Conservation (phyloP, 257 asterid genomes). For the Capsicum pubescens region DNA sequence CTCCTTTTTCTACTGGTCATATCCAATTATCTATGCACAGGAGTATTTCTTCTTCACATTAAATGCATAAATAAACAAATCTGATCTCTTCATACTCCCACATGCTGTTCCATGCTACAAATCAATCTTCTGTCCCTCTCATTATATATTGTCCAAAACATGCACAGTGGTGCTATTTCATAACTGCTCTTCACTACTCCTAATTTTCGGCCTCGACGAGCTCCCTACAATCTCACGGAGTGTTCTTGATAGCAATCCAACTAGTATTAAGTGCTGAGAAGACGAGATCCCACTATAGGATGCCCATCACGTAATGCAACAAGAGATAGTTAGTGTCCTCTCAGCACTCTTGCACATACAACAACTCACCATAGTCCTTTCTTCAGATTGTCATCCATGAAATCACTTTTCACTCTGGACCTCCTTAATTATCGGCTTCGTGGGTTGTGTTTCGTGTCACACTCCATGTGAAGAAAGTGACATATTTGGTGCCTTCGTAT, state of each 20-base stretch:
- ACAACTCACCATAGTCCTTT: not conserved
- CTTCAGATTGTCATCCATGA: constrained; percentile 3
- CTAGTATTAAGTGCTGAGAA: constrained; percentile 7
- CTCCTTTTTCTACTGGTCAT: too few species aligned
- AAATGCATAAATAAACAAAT: not conserved
- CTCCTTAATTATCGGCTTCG: not conserved
- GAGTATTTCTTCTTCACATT: too few species aligned
- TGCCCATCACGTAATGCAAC: not conserved
- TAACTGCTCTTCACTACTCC: not conserved
- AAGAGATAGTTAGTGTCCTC: constrained; percentile 19
- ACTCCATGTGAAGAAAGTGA: not conserved
- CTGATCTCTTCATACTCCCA: constrained; percentile 11
- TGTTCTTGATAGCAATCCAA: not conserved
- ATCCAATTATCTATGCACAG: too few species aligned
- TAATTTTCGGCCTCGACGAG: not conserved
- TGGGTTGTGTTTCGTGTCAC: not conserved
- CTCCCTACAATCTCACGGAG: not conserved
- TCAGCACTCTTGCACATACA: not conserved
- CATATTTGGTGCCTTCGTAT: not conserved
- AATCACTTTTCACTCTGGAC: not conserved
- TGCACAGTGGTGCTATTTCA: not conserved
- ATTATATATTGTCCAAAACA: not conserved
- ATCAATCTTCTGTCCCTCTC: constrained; percentile 11
- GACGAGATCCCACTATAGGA: not conserved
- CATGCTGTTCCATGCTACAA: constrained; percentile 3